Base-by-base conservation (phyloP, 257 asterid species). In the Voacanga thouarsii region DNA sequence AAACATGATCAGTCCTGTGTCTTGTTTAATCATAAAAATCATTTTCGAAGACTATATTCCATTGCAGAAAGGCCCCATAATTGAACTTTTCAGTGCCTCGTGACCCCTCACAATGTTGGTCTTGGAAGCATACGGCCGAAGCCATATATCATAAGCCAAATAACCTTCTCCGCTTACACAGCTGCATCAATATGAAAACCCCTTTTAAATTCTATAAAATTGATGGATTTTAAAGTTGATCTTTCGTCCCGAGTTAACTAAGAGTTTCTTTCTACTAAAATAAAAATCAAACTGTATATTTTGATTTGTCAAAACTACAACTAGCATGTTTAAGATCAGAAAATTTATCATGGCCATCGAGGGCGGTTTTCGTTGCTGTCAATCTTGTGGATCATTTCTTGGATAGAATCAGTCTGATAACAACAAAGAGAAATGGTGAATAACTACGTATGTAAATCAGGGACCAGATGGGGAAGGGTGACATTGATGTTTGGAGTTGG, bases 1-100 rank as follows among this genome's bases (percentile, higher is more conserved):
- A 83, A 76, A 76, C 83, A 78, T 78, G 69, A 78, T 70, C 80
- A 64, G 56, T 78, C 80, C 79, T 70, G 84, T 63, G 76, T 39
- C 57, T 61, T 78, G 70, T 55, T 50, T 79, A 21, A 80, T 80
- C 82, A 72, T 71, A 75, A 73, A 60, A 78, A 65, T 80, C 71
- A 64, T 78, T 75, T 78, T 80, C 79, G 37, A 80, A 7, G 50
- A 72, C 71, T n/a, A 55, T 53, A 45, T 30, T 85, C 83, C 82
- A 72, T 60, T 75, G 75, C 26, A 69, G 14, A 21, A 37, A 74
- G 84, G 84, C 26, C 82, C 82, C 82, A 71, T 77, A 3, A n/a
- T 26, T 72, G 9, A 24, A 33, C 51, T 49, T 67, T 59, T 67
- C 55, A 45, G 64, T 64, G 64, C 23, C 41, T 1, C 24, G 64